phyloP scores from a whole-genome alignment of 345 rosid genomes.

The Geranium brycei region DNA sequence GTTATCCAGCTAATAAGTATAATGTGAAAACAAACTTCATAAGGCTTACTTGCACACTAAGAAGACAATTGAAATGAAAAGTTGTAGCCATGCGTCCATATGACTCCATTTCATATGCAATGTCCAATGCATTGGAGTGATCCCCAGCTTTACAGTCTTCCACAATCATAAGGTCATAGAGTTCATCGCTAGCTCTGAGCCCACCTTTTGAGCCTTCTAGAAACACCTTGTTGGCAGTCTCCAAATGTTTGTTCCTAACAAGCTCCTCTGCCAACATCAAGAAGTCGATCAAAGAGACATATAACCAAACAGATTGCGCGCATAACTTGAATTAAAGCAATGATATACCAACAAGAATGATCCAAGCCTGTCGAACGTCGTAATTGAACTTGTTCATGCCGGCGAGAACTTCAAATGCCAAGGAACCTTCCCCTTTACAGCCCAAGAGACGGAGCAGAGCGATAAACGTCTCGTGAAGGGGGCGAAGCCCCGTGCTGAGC shows the following conservation, averaged over 20 bases:
- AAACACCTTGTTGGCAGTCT: conserved; percentile 77
- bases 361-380: conserved; percentile 80
- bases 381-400: conserved; percentile 77
- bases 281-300: conserved; percentile 4
- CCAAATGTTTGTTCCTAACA: conserved; percentile 53
- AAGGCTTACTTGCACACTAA: conserved; percentile 72
- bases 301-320: neutral
- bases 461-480: conserved; percentile 74
- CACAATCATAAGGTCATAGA: conserved; percentile 72
- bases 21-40: conserved; percentile 10
- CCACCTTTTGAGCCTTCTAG: conserved; percentile 79
- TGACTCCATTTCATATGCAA: conserved; percentile 90
- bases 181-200: conserved; percentile 63
- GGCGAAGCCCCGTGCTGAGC: conserved; percentile 64
- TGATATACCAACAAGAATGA: conserved; percentile 67
- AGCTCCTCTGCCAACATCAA: conserved; percentile 53
- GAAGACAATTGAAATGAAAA: conserved; percentile 87
- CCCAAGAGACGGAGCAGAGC: conserved; percentile 60
- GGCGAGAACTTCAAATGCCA: conserved; percentile 65
- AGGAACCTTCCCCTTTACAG: conserved; percentile 52
- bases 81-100: conserved; percentile 93
- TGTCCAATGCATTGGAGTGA: conserved; percentile 88
- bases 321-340: neutral
- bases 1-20: neutral
- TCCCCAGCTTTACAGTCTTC: conserved; percentile 91